phyloP scores from a whole-genome alignment of 176 grass and related monocot species.

The Carex littledalei region DNA sequence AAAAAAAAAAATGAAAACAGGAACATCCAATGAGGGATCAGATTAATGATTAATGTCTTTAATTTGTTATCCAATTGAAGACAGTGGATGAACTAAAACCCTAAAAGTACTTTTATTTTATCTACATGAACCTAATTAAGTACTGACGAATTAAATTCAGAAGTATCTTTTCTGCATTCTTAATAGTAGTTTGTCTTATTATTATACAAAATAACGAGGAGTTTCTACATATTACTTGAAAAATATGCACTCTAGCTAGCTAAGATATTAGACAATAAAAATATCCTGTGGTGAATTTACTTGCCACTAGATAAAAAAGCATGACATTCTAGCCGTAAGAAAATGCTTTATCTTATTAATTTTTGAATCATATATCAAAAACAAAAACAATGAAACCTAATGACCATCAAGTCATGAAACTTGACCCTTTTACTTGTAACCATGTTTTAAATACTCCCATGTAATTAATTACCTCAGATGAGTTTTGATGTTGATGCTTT shows the following conservation, averaged over 20 bases:
- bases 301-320: neutral
- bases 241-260: neutral
- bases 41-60: neutral
- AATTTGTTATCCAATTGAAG: neutral
- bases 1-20: constrained; percentile 4
- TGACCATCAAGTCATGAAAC: neutral
- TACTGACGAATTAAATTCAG: neutral
- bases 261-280: neutral
- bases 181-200: neutral
- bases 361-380: neutral
- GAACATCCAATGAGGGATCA: neutral
- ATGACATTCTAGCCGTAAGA: neutral
- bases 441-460: neutral
- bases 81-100: constrained; percentile 3
- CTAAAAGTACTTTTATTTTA: constrained; percentile 31
- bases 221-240: neutral
- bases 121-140: constrained; percentile 11
- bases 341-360: neutral
- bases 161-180: neutral
- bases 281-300: neutral
- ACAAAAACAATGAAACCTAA: neutral
- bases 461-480: constrained; percentile 33
- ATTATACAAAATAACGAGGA: neutral
- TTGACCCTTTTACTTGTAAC: neutral
- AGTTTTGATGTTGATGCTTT: constrained; percentile 32